phyloP scores from a whole-genome alignment of 1,284 basidiomycete genomes.

The Rhodotorula sp. region DNA sequence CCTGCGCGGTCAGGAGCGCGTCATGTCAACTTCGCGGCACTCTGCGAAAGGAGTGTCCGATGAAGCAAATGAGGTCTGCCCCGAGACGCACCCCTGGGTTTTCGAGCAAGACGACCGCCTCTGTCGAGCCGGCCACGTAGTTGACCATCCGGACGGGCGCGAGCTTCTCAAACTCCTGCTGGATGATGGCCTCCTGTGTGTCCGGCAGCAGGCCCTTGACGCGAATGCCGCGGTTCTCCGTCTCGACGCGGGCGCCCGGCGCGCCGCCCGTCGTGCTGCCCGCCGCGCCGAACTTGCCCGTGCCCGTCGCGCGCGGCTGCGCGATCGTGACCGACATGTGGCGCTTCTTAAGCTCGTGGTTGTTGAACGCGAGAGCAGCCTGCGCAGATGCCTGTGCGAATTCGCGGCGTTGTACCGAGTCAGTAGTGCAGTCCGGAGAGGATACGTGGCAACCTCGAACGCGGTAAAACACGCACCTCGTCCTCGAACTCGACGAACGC shows the following conservation, averaged over 20 bases:
- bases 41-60: not conserved
- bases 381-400: conserved; percentile 65
- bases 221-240: conserved; percentile 62
- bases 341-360: conserved; percentile 78
- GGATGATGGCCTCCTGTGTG: conserved; percentile 81
- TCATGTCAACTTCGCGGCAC: not conserved
- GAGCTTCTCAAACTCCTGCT: conserved; percentile 80
- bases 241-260: conserved; percentile 54
- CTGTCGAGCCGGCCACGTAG: conserved; percentile 30
- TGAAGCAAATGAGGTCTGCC: not conserved
- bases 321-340: conserved; percentile 80
- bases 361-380: conserved; percentile 74
- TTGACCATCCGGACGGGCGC: conserved; percentile 66
- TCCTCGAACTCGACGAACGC: conserved; percentile 90
- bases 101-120: conserved; percentile 73
- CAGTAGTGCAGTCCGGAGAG: no score
- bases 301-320: conserved; percentile 66
- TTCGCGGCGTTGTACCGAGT: not conserved
- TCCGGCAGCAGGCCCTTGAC: conserved; percentile 70
- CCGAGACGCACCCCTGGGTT: conserved; percentile 64
- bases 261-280: conserved; percentile 38
- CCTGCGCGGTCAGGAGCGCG: conserved; percentile 55
- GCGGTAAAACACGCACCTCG: conserved; percentile 58
- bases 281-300: conserved; percentile 53
- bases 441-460: not conserved